Evolutionary conservation across 179 eudicot species (phyloP).

Genomic region (Nepenthes alata): DNA sequence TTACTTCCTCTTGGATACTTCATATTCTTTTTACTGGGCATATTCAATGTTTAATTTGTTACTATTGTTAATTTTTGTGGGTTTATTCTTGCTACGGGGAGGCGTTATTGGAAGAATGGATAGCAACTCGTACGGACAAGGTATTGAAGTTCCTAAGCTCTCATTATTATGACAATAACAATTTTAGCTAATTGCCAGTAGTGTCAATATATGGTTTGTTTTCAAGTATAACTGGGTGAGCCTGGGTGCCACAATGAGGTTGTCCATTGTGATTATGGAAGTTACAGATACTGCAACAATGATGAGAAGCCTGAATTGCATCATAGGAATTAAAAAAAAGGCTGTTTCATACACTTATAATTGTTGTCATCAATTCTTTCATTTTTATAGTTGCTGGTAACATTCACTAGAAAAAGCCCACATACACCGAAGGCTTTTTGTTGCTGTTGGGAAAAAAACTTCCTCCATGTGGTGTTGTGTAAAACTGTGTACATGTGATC

Average conservation of each 20-base stretch:
- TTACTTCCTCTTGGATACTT: neutral
- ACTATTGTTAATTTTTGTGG: neutral
- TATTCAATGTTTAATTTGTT: neutral
- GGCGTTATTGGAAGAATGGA: slow-evolving; percentile 97
- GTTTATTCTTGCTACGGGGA: slow-evolving; percentile 18
- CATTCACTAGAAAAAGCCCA: too few relatives aligned
- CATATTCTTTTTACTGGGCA: neutral
- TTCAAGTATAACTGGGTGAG: neutral
- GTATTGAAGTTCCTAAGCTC: slow-evolving; percentile 33
- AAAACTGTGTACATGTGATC: too few relatives aligned
- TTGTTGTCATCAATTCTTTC: too few relatives aligned
- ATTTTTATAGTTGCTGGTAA: too few relatives aligned
- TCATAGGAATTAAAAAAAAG: too few relatives aligned
- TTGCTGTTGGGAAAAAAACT: too few relatives aligned
- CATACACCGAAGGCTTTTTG: too few relatives aligned
- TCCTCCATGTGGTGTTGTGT: too few relatives aligned
- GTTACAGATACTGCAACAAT: too few relatives aligned
- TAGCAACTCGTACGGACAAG: slow-evolving; percentile 63
- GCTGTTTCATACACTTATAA: too few relatives aligned
- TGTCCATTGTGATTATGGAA: neutral
- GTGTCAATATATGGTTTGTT: neutral
- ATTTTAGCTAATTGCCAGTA: neutral
- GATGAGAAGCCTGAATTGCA: too few relatives aligned
- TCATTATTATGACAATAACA: neutral
- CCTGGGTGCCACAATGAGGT: neutral